Evolutionary conservation across 2,329 filamentous ascomycete species (phyloP).

Genomic region (Microthyrium microscopicum): DNA sequence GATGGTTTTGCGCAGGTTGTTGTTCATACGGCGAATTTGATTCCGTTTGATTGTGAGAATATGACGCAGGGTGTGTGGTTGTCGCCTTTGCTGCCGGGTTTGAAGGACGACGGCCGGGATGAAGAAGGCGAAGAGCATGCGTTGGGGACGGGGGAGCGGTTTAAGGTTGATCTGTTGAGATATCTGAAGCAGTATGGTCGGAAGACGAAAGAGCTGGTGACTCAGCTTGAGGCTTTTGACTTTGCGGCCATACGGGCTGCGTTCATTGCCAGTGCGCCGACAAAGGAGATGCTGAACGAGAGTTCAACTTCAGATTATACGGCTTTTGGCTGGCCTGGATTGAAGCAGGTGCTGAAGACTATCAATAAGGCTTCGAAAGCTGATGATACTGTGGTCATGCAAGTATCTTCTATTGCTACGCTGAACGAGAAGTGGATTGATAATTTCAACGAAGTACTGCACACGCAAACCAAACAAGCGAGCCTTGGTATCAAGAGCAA

Average conservation of each 20-base stretch:
- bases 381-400: slow-evolving; percentile 26
- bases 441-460: slow-evolving; percentile 33
- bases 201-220: slow-evolving; percentile 36
- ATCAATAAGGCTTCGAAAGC: slow-evolving; percentile 29
- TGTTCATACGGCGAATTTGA: slow-evolving; percentile 87
- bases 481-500: slow-evolving; percentile 22
- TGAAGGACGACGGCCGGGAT: slow-evolving; percentile 4
- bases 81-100: slow-evolving; percentile 37
- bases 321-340: slow-evolving; percentile 60
- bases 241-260: slow-evolving; percentile 54
- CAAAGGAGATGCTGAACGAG: slow-evolving; percentile 36
- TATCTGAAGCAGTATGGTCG: slow-evolving; percentile 58
- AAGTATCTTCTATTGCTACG: slow-evolving; percentile 72
- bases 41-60: slow-evolving; percentile 70
- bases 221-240: slow-evolving; percentile 45
- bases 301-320: slow-evolving; percentile 31
- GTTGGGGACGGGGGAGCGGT: slow-evolving; percentile 48
- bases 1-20: slow-evolving; percentile 63
- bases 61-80: slow-evolving; percentile 75
- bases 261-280: slow-evolving; percentile 65
- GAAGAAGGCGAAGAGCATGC: slow-evolving; percentile 9
- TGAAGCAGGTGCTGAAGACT: slow-evolving; percentile 49
- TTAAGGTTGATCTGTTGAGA: slow-evolving; percentile 57
- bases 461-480: slow-evolving; percentile 7
- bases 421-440: slow-evolving; percentile 59